A percentile compares a stretch with the other conserved stretches of the same genome.
Evolutionary conservation across 2,329 filamentous ascomycete species (phyloP).

Genomic region (Colletotrichum agaves): DNA sequence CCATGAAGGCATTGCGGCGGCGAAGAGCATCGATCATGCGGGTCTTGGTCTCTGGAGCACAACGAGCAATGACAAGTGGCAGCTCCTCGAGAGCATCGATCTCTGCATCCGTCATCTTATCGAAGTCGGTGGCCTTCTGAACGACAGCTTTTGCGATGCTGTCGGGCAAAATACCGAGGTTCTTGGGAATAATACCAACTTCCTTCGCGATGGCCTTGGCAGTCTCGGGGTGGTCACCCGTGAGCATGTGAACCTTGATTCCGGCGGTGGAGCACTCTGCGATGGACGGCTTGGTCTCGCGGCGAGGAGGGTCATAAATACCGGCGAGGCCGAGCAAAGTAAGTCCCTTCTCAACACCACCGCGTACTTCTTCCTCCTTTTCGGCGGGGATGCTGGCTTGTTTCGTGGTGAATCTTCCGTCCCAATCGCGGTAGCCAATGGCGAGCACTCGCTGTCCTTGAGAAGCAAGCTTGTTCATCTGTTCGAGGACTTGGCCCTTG

Average conservation of each 20-base stretch:
- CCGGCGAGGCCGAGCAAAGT: constrained; percentile 84
- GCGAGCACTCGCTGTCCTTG: constrained; percentile 79
- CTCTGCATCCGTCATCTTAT: constrained; percentile 78
- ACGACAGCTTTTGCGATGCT: constrained; percentile 76
- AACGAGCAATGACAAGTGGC: constrained; percentile 84
- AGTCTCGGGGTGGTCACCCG: constrained; percentile 83
- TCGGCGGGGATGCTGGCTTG: constrained; percentile 43
- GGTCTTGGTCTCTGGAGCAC: constrained; percentile 86
- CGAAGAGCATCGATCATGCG: constrained; percentile 91
- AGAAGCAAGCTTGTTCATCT: constrained; percentile 69
- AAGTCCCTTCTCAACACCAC: constrained; percentile 73
- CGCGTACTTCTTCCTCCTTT: constrained; percentile 58
- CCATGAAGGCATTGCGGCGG: constrained; percentile 78
- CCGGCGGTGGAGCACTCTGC: constrained; percentile 76
- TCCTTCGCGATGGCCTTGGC: constrained; percentile 82
- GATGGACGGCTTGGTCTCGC: constrained; percentile 80
- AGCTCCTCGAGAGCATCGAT: constrained; percentile 81
- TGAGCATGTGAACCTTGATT: constrained; percentile 86
- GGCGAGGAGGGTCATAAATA: constrained; percentile 86
- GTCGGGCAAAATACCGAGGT: constrained; percentile 68
- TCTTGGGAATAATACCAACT: constrained; percentile 78
- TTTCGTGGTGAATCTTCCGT: constrained; percentile 58
- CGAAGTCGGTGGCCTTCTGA: constrained; percentile 81
- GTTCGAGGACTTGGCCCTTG: constrained; percentile 60
- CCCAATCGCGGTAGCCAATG: constrained; percentile 71